These are phyloP conservation scores for Stephania yunnanensis DNA, from an alignment of 164 flowering plant species.

Conservation along the genomic window DNA sequence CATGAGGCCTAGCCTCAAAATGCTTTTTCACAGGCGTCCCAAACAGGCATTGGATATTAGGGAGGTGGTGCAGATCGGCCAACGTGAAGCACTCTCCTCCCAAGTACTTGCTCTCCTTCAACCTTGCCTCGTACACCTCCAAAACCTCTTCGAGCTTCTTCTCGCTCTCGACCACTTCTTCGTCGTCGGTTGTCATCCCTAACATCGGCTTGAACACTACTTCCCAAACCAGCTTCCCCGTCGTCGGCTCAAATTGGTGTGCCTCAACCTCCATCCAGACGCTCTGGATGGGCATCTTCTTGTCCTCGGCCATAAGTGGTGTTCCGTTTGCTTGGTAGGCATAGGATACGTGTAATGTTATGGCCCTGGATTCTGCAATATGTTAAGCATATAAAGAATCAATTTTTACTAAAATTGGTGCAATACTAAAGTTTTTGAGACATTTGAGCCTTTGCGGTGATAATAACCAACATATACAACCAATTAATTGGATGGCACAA, in stretches of 20 bases:
- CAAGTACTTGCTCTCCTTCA: conserved; percentile 13
- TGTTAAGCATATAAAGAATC: too few species aligned
- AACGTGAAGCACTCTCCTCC: conserved; percentile 13
- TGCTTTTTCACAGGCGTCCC: conserved; percentile 28
- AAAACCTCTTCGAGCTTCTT: conserved; percentile 11
- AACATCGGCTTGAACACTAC: conserved; percentile 28
- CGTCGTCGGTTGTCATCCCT: conserved; percentile 21
- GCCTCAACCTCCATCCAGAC: conserved; percentile 63
- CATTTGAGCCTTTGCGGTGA: too few species aligned
- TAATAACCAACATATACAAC: too few species aligned
- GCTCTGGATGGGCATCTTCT: conserved; percentile 21
- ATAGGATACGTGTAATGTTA: conserved; percentile 38
- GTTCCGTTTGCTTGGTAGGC: conserved; percentile 32
- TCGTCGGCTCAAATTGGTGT: conserved; percentile 47
- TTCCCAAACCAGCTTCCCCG: conserved; percentile 36
- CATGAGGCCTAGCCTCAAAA: conserved; percentile 14
- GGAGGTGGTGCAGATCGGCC: conserved; percentile 61
- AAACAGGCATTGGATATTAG: conserved; percentile 31
- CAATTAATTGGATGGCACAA: too few species aligned
- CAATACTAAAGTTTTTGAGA: too few species aligned
- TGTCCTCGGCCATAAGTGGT: conserved; percentile 23
- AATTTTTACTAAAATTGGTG: too few species aligned
- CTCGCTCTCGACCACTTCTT: conserved; percentile 8
- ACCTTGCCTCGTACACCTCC: conserved; percentile 18
- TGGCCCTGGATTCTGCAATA: conserved; percentile 63